Base-by-base conservation (phyloP, 2,329 filamentous ascomycete species). In the Aureobasidium sp. region DNA sequence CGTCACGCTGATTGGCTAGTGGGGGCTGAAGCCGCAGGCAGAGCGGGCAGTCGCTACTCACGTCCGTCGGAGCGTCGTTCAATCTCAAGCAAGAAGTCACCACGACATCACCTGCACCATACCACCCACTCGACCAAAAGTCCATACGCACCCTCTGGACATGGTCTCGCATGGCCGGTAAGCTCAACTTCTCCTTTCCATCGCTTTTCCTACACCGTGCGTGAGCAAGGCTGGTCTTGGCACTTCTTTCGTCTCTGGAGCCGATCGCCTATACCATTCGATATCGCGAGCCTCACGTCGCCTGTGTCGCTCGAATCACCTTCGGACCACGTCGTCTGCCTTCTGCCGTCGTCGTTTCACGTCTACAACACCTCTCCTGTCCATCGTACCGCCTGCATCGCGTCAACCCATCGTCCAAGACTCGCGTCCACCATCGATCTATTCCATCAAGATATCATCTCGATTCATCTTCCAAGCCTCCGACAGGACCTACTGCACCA, bases 81-180 rank as follows among this genome's bases (percentile, higher is more conserved):
- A 36, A 12, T 55, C 41, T 57, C 53, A 31, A 56, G 20, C 29
- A 39, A 36, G 34, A 52, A 52, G 49, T 56, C 47, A 60, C 60
- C 47, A 37, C 20, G 8, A 45, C 34, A 61, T 45, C 59, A 29
- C 12, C 51, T 25, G 20, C 37, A 48, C 48, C 17, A 6, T 25
- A 49, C 45, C 29, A 61, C 48, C 27, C 59, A 53, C 25, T 8
- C n/a, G n/a, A 53, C 57, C 34, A 25, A 41, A 20, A 8, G 3
- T 8, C 27, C 22, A 27, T 53, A 17, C 44, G 56, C 63, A 62
- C 64, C 62, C 53, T 66, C 67, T 68, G 66, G 66, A 66, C 66
- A 68, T 65, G 31, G 52, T 77, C 74, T 75, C 77, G 72, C 76
- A 84, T 85, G 82, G 81, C 83, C 77, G 81, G 83, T 84, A 75